phyloP scores from a whole-genome alignment of 441 rosid genomes.

The Pelargonium cotyledonis region DNA sequence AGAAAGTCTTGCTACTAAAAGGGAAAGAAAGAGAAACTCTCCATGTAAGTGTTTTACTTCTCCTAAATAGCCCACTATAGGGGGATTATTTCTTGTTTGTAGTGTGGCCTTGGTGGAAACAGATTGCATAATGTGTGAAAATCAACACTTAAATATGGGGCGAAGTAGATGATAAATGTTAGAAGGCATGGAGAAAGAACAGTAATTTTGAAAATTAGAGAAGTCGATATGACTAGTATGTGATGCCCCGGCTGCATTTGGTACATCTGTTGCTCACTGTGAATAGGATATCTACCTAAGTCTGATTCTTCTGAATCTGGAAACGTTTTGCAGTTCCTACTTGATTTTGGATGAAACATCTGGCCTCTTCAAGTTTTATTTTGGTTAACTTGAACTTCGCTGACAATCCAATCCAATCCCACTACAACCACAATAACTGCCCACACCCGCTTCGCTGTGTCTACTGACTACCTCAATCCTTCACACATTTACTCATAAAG shows the following conservation, averaged over 20 bases:
- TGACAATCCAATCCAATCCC: background rate
- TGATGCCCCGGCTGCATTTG: background rate
- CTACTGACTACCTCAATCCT: background rate
- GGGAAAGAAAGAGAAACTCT: slow-evolving; percentile 46
- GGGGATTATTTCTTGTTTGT: background rate
- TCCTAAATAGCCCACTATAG: background rate
- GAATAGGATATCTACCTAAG: background rate
- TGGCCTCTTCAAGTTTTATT: background rate
- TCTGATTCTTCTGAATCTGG: background rate
- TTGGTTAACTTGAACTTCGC: background rate
- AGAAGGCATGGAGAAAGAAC: background rate
- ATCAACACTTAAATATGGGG: background rate
- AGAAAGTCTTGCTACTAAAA: slow-evolving; percentile 48
- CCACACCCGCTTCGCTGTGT: background rate
- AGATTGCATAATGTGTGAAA: background rate
- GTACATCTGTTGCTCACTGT: background rate
- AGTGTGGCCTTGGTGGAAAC: background rate
- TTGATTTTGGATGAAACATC: background rate
- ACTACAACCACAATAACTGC: background rate
- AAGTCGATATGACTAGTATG: background rate
- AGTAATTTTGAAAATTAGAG: background rate
- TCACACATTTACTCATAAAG: background rate
- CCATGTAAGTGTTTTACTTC: slow-evolving; percentile 36
- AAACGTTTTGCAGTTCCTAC: background rate
- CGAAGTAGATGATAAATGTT: background rate